phyloP scores from a whole-genome alignment of 148 eudicot genomes.

The Camellia granthamiana region DNA sequence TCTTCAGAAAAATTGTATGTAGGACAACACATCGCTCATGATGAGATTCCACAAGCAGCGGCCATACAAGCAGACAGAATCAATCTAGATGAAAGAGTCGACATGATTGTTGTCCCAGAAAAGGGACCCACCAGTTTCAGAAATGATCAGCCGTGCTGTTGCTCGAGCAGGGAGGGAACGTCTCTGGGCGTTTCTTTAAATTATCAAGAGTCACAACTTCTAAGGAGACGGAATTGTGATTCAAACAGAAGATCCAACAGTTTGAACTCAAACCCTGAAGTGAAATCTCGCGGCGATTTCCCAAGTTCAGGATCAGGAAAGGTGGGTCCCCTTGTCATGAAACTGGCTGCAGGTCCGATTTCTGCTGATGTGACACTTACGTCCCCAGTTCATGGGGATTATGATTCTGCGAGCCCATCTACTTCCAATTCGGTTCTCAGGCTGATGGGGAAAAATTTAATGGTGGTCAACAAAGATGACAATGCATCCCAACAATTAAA shows the following conservation, averaged over 20 bases:
- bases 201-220: conserved; percentile 48
- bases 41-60: conserved; percentile 21
- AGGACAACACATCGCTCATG: conserved; percentile 17
- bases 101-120: conserved; percentile 14
- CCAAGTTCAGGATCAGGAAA: conserved; percentile 26
- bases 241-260: conserved; percentile 13
- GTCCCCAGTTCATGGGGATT: conserved; percentile 25
- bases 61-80: conserved; percentile 23
- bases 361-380: conserved; percentile 21
- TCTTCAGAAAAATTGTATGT: conserved; percentile 19
- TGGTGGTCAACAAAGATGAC: conserved; percentile 63
- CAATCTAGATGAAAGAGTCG: conserved; percentile 19
- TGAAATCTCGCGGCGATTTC: conserved; percentile 17
- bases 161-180: conserved; percentile 48
- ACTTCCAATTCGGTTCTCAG: conserved; percentile 59
- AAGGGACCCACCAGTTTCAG: conserved; percentile 24
- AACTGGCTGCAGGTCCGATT: conserved; percentile 23
- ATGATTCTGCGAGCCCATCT: conserved; percentile 48
- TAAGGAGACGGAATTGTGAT: conserved; percentile 27
- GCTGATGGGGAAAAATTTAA: conserved; percentile 88
- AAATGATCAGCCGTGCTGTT: conserved; percentile 42
- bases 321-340: neutral
- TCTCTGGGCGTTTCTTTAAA: conserved; percentile 31
- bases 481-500: conserved; percentile 12
- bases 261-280: conserved; percentile 17